These are phyloP conservation scores for Musa acuminata DNA, from an alignment of 176 grass and related monocot species.

Conservation along the genomic window DNA sequence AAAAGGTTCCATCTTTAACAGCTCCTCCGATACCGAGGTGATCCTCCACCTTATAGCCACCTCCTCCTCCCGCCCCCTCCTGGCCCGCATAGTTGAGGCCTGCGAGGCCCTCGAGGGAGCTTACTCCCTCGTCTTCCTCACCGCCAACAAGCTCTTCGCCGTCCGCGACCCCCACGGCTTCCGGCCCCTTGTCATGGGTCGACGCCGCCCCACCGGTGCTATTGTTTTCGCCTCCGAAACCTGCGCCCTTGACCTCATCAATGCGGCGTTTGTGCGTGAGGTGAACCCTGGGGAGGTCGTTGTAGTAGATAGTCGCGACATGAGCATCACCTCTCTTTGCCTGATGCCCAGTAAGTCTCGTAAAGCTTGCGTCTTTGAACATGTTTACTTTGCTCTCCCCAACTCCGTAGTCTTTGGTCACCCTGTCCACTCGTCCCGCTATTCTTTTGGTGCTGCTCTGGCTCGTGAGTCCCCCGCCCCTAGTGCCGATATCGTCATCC, in stretches of 20 bases:
- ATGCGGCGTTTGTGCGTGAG: slow-evolving; percentile 61
- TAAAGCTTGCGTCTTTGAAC: slow-evolving; percentile 87
- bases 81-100: slow-evolving; percentile 61
- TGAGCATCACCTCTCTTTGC: slow-evolving; percentile 62
- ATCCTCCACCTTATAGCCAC: slow-evolving; percentile 86
- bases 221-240: slow-evolving; percentile 82
- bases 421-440: slow-evolving; percentile 59
- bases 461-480: slow-evolving; percentile 74
- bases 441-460: slow-evolving; percentile 56
- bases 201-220: slow-evolving; percentile 51
- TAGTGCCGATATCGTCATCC: slow-evolving; percentile 73
- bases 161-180: slow-evolving; percentile 74
- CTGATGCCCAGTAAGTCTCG: slow-evolving; percentile 55
- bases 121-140: slow-evolving; percentile 82
- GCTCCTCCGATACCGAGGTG: slow-evolving; percentile 87
- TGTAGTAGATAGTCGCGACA: slow-evolving; percentile 58
- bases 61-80: slow-evolving; percentile 60
- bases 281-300: slow-evolving; percentile 70
- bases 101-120: slow-evolving; percentile 68
- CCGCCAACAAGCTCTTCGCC: slow-evolving; percentile 60
- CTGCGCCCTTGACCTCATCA: slow-evolving; percentile 78
- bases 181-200: slow-evolving; percentile 70
- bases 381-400: slow-evolving; percentile 84
- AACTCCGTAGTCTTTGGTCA: slow-evolving; percentile 65
- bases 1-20: slow-evolving; percentile 79